Base-by-base conservation (phyloP, 2,329 filamentous ascomycete genomes). In the Cylindrodendrum hubeiense region DNA sequence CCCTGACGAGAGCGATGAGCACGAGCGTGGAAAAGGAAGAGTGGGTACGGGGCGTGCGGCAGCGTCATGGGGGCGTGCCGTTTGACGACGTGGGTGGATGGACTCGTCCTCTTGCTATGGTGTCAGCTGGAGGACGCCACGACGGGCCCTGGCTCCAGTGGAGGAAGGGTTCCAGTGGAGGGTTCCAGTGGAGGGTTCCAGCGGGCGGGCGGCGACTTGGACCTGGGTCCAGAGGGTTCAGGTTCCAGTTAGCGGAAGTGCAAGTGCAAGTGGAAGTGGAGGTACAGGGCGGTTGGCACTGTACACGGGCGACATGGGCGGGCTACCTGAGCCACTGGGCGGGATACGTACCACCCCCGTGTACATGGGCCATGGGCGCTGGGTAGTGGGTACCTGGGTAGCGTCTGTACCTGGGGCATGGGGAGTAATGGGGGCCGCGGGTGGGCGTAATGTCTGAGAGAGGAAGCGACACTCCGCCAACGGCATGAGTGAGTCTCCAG, bases 111-210 rank as follows among this genome's bases (percentile, higher is more conserved):
- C 55, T 58, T 65, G 56, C 66, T 67, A 64, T 56, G 63, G 69
- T 73, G 72, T 74, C 72, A 74, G 72, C 72, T 74, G 72, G 71
- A 72, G 58, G 59, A 69, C 72, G 72, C 72, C 72, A 74, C 72
- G 66, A 70, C 61, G 62, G 57, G 68, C 72, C 72, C 71, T 72
- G 65, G 72, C 66, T 44, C 69, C 70, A 71, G 70, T 56, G 69
- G 60, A 49, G 39, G 33, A 46, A 53, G 22, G 60, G 41, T 49
- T 47, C 47, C 39, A 61, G 58, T 19, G 24, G 46, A 53, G 49
- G 60, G 54, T 52, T 56, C 53, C 53, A 46, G 24, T 30, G 44
- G 34, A 51, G 44, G 34, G 46, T 58, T 58, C 56, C 47, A 44
- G 52, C 60, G 60, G 52, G 28, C 46, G 46, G 52, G 60, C 53